Percentiles rank a stretch among this genome's conserved stretches.
phyloP scores from a whole-genome alignment of 108 stramenopile genomes.

The Fistulifera pelliculosa region DNA sequence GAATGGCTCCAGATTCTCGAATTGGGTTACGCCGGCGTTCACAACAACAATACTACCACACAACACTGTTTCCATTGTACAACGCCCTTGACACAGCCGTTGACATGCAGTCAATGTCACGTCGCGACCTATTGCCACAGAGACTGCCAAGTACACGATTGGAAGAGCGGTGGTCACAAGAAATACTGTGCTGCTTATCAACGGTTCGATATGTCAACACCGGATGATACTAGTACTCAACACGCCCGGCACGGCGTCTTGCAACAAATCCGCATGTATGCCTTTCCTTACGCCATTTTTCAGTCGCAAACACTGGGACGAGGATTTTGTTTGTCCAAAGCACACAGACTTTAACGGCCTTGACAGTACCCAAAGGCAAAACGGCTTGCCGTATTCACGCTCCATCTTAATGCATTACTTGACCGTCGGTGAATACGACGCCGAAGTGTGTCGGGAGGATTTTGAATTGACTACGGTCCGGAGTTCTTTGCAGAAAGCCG shows the following conservation, averaged over 20 bases:
- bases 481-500: constrained; percentile 37
- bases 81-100: constrained; percentile 9
- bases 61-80: constrained; percentile 47
- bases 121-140: constrained; percentile 66
- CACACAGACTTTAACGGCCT: constrained; percentile 44
- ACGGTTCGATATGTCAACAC: constrained; percentile 43
- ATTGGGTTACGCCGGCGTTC: constrained; percentile 43
- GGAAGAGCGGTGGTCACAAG: constrained; percentile 71
- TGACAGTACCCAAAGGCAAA: constrained; percentile 43
- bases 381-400: constrained; percentile 23
- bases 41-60: too few species aligned
- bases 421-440: constrained; percentile 71
- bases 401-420: constrained; percentile 70
- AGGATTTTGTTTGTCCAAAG: constrained; percentile 80
- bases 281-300: constrained; percentile 69
- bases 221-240: constrained; percentile 31
- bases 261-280: constrained; percentile 66
- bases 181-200: constrained; percentile 57
- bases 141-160: constrained; percentile 67
- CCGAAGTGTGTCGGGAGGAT: constrained; percentile 77
- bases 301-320: constrained; percentile 32
- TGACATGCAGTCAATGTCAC: constrained; percentile 46
- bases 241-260: constrained; percentile 56
- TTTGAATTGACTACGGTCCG: constrained; percentile 70
- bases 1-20: constrained; percentile 55